These are phyloP conservation scores for Termitomyces heimii DNA, from an alignment of 768 basidiomycete species.

Conservation along the genomic window DNA sequence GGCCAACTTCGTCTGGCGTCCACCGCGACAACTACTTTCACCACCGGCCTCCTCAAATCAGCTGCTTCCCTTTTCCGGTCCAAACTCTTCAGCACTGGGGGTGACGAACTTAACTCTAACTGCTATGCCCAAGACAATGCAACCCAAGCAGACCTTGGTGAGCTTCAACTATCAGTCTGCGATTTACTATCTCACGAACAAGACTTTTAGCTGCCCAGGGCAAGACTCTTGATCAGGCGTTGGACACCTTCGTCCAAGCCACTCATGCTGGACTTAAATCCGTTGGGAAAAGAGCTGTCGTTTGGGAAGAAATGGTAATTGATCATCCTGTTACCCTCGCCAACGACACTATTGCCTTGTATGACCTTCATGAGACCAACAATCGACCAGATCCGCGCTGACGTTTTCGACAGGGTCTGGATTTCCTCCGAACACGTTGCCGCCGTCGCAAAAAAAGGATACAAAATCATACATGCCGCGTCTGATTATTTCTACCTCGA, in stretches of 20 bases:
- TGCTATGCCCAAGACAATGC: conserved; percentile 58
- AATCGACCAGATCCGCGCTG: not conserved
- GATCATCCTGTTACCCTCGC: conserved; percentile 41
- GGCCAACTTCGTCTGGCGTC: conserved; percentile 77
- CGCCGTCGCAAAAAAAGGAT: conserved; percentile 55
- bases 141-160: conserved; percentile 50
- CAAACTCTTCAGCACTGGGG: conserved; percentile 70
- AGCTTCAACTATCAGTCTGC: conserved; percentile 9
- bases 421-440: conserved; percentile 57
- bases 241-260: conserved; percentile 53
- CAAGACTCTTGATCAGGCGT: conserved; percentile 56
- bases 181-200: not conserved
- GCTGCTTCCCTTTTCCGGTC: conserved; percentile 48
- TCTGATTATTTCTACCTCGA: conserved; percentile 81
- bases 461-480: conserved; percentile 59
- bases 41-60: conserved; percentile 43
- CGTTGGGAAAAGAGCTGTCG: conserved; percentile 68
- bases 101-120: conserved; percentile 70
- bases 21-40: conserved; percentile 53
- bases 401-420: conserved; percentile 49
- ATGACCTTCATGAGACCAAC: conserved; percentile 11
- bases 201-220: conserved; percentile 23
- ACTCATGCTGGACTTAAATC: conserved; percentile 51
- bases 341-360: conserved; percentile 56
- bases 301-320: conserved; percentile 81